Evolutionary conservation across 2,329 filamentous ascomycete genomes (phyloP).

Genomic region (Claviceps capensis): DNA sequence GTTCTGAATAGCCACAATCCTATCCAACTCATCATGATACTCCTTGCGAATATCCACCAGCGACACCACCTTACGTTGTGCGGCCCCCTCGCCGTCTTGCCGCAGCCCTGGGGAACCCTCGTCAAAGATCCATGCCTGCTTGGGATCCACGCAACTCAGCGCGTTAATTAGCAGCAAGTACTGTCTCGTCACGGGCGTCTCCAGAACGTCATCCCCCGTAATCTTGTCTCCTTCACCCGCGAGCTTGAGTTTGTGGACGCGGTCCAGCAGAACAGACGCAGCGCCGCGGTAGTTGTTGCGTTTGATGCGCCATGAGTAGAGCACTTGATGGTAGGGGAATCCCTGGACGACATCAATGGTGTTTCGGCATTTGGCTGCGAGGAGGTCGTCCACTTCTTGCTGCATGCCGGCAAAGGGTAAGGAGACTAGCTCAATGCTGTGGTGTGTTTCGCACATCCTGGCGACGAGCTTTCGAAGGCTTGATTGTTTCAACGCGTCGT

Average conservation of each 20-base stretch:
- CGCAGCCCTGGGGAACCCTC: slow-evolving; percentile 14
- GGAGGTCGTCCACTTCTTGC: slow-evolving; percentile 64
- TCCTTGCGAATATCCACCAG: slow-evolving; percentile 75
- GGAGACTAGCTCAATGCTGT: slow-evolving; percentile 53
- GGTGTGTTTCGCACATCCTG: slow-evolving; percentile 53
- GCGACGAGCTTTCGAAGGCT: slow-evolving; percentile 58
- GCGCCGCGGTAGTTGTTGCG: slow-evolving; percentile 77
- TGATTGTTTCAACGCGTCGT: slow-evolving; percentile 56
- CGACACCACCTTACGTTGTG: slow-evolving; percentile 66
- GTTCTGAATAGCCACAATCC: slow-evolving; percentile 74
- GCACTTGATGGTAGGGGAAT: slow-evolving; percentile 77
- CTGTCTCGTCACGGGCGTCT: slow-evolving; percentile 55
- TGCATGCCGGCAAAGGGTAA: slow-evolving; percentile 70
- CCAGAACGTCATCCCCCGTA: slow-evolving; percentile 40
- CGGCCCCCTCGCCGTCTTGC: slow-evolving; percentile 10
- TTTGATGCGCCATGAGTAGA: slow-evolving; percentile 82
- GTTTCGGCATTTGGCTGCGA: slow-evolving; percentile 57
- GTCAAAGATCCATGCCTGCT: slow-evolving; percentile 65
- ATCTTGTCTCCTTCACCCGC: slow-evolving; percentile 45
- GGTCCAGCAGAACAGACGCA: slow-evolving; percentile 47
- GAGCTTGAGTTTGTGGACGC: slow-evolving; percentile 46
- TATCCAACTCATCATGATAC: slow-evolving; percentile 82
- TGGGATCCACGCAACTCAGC: slow-evolving; percentile 67
- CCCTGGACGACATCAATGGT: slow-evolving; percentile 50
- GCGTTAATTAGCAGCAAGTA: slow-evolving; percentile 91